Evolutionary conservation across 169 alveolate species (phyloP).

Genomic region (Plasmodium reichenowi): DNA sequence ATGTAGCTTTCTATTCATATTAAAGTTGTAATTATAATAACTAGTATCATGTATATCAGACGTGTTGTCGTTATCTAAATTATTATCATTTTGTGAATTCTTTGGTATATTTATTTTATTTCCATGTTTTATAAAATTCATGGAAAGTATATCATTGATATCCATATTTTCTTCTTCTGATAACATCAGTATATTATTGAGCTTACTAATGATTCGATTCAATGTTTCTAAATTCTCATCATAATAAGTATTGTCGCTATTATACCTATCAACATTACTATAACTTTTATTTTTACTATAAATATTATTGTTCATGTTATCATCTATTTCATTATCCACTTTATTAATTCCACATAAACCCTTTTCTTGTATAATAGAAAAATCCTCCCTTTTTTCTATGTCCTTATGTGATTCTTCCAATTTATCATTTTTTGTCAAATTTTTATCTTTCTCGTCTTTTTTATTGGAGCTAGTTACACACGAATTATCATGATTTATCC

Average conservation of each 20-base stretch:
- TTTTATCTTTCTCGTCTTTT: conserved; percentile 8
- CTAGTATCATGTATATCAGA: not conserved
- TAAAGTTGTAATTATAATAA: conserved; percentile 15
- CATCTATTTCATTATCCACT: not conserved
- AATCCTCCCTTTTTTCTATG: not conserved
- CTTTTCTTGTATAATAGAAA: not conserved
- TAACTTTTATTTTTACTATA: not conserved
- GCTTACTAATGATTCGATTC: not conserved
- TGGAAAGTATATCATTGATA: not conserved
- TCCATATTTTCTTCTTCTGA: not conserved
- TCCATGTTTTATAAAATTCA: not conserved
- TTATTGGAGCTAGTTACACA: not conserved
- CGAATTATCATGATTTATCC: no score
- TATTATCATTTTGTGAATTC: not conserved
- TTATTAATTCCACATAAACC: not conserved
- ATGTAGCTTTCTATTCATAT: conserved; percentile 34
- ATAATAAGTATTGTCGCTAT: conserved; percentile 13
- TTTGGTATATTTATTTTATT: not conserved
- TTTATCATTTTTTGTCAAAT: not conserved
- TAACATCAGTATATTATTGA: not conserved
- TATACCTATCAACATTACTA: conserved; percentile 17
- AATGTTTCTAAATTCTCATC: conserved; percentile 1
- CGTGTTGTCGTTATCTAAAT: not conserved
- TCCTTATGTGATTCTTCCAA: not conserved
- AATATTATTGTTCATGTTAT: conserved; percentile 12